phyloP scores from a whole-genome alignment of 139 green algal genomes.

The Asterochloris sp. region DNA sequence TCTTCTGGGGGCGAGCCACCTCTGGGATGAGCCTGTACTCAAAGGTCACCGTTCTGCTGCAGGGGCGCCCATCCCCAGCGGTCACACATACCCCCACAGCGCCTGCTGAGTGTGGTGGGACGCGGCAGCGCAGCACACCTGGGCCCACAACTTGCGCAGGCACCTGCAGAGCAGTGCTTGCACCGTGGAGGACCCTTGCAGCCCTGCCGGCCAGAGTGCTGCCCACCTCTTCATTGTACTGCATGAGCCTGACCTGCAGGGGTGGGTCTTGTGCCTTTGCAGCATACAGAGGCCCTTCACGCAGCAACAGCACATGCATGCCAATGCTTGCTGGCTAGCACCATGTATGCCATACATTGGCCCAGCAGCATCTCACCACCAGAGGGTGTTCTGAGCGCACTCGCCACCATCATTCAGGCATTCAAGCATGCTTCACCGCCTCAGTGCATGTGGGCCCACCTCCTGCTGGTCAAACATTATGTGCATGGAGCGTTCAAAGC shows the following conservation, averaged over 20 bases:
- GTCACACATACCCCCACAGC: neutral
- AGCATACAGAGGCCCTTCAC: neutral
- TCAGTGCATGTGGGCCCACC: neutral
- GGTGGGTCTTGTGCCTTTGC: no score
- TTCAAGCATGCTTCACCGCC: neutral
- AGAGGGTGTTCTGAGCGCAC: neutral
- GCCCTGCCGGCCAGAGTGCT: neutral
- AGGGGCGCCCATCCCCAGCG: neutral
- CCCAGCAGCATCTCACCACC: neutral
- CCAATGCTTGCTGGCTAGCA: neutral
- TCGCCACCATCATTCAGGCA: neutral
- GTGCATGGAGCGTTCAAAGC: neutral
- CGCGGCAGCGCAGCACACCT: neutral
- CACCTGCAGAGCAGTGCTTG: neutral
- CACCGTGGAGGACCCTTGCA: neutral
- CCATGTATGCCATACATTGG: neutral
- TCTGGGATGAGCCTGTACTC: neutral
- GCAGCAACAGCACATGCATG: neutral
- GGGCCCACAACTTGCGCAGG: neutral
- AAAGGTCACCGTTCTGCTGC: conserved; percentile 9
- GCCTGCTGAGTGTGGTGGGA: neutral
- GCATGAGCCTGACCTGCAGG: neutral
- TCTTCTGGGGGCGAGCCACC: neutral
- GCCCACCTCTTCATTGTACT: neutral
- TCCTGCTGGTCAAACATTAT: conserved; percentile 5